phyloP scores from a whole-genome alignment of 2,329 filamentous ascomycete genomes.

The Amauroascus verrucosus region DNA sequence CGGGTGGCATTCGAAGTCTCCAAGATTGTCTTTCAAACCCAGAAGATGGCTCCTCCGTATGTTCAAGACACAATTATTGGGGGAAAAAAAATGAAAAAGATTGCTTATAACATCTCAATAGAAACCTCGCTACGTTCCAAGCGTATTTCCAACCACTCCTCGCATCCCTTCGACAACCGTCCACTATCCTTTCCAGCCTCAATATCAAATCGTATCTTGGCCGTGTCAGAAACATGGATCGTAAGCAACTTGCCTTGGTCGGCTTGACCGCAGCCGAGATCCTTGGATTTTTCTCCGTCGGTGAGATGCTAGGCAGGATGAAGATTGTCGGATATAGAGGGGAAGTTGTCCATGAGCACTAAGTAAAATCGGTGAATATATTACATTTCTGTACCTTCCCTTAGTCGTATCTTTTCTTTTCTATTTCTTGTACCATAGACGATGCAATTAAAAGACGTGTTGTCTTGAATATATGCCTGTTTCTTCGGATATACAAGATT shows the following conservation, averaged over 20 bases:
- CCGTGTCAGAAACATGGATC: conserved; percentile 58
- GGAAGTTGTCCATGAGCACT: conserved; percentile 43
- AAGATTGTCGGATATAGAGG: conserved; percentile 92
- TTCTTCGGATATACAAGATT: not conserved
- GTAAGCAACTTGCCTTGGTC: conserved; percentile 58
- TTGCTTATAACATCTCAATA: conserved; percentile 32
- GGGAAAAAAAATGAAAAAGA: not conserved
- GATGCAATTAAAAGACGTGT: conserved; percentile 35
- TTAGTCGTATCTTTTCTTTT: conserved; percentile 26
- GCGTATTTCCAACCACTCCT: conserved; percentile 68
- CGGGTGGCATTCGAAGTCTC: conserved; percentile 77
- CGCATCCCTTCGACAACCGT: conserved; percentile 61
- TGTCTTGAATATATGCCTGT: not conserved
- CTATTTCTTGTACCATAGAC: conserved; percentile 36
- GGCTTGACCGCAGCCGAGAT: conserved; percentile 77
- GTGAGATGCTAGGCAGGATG: conserved; percentile 90
- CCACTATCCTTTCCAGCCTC: conserved; percentile 42
- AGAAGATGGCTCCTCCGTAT: conserved; percentile 94
- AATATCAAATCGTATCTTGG: conserved; percentile 24
- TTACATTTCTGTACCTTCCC: conserved; percentile 14
- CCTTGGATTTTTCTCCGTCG: conserved; percentile 93
- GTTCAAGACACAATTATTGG: conserved; percentile 25
- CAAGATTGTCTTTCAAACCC: conserved; percentile 76
- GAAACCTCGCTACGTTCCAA: conserved; percentile 72
- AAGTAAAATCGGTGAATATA: conserved; percentile 1